These are phyloP conservation scores for Pyrenophora seminiperda DNA, from an alignment of 2,329 filamentous ascomycete species.

Conservation along the genomic window DNA sequence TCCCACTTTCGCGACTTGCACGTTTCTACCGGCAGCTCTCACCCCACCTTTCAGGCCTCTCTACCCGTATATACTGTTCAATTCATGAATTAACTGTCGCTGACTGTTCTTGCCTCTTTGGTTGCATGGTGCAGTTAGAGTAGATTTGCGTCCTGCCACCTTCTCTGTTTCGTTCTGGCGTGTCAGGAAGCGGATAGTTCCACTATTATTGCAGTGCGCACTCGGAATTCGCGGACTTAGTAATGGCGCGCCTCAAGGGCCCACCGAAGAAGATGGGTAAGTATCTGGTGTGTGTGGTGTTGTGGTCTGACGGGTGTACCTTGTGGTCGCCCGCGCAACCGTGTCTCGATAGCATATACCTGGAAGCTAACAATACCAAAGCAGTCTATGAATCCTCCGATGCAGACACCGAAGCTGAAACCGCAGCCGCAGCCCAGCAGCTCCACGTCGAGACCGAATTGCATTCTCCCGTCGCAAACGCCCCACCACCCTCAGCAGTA, in stretches of 20 bases:
- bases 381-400: background rate
- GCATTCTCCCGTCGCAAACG: conserved; percentile 11
- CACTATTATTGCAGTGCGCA: background rate
- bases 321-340: background rate
- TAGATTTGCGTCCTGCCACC: no score
- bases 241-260: conserved; percentile 19
- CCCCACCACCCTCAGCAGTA: conserved; percentile 18
- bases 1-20: conserved; percentile 9
- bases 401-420: conserved; percentile 6
- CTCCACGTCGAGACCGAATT: conserved; percentile 32
- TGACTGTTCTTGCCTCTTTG: no score
- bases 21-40: background rate
- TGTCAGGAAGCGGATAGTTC: background rate
- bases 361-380: background rate
- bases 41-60: conserved; percentile 10
- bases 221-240: background rate
- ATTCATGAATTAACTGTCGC: no score
- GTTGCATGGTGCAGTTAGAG: no score
- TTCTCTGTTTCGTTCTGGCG: no score
- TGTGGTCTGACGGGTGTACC: background rate
- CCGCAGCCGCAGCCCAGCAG: conserved; percentile 31
- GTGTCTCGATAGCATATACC: no score
- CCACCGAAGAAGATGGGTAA: conserved; percentile 8
- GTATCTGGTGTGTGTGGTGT: background rate
- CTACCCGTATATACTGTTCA: no score